phyloP scores from a whole-genome alignment of 306 rosid genomes.

The Dalbergia oliveri region DNA sequence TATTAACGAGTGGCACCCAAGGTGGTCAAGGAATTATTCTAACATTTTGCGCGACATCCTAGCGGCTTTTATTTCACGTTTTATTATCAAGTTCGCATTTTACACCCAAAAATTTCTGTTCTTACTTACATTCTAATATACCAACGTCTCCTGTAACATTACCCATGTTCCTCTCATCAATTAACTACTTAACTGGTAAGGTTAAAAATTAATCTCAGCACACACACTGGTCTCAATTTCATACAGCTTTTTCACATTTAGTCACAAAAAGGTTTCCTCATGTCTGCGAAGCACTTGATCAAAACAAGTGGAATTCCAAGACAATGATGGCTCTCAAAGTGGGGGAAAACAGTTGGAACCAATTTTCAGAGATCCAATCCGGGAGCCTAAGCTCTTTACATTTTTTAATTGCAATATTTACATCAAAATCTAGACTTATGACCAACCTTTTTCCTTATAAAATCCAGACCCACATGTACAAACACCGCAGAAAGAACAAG shows the following conservation, averaged over 20 bases:
- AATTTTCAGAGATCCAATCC: constrained; percentile 35
- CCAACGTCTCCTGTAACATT: too few relatives aligned
- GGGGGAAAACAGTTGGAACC: constrained; percentile 22
- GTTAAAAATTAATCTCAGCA: background rate
- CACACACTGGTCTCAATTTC: background rate
- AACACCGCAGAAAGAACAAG: constrained; percentile 43
- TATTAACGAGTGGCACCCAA: too few relatives aligned
- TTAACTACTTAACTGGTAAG: background rate
- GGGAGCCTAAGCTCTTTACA: constrained; percentile 14
- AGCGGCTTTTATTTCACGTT: too few relatives aligned
- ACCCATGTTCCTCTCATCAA: too few relatives aligned
- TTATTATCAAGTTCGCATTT: too few relatives aligned
- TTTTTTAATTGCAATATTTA: constrained; percentile 18
- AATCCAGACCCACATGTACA: constrained; percentile 49
- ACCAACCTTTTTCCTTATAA: constrained; percentile 19
- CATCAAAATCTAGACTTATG: constrained; percentile 43
- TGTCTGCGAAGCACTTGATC: constrained; percentile 37
- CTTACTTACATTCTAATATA: too few relatives aligned
- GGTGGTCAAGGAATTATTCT: background rate
- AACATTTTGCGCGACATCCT: background rate
- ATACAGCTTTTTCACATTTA: background rate
- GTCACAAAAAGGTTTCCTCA: background rate
- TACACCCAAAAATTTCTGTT: too few relatives aligned
- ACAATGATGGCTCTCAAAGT: constrained; percentile 51
- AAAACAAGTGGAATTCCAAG: constrained; percentile 41